Percentiles rank a stretch among this genome's conserved stretches.
These are phyloP conservation scores for Nitzschia inconspicua DNA, from an alignment of 108 stramenopile genomes.

Conservation along the genomic window DNA sequence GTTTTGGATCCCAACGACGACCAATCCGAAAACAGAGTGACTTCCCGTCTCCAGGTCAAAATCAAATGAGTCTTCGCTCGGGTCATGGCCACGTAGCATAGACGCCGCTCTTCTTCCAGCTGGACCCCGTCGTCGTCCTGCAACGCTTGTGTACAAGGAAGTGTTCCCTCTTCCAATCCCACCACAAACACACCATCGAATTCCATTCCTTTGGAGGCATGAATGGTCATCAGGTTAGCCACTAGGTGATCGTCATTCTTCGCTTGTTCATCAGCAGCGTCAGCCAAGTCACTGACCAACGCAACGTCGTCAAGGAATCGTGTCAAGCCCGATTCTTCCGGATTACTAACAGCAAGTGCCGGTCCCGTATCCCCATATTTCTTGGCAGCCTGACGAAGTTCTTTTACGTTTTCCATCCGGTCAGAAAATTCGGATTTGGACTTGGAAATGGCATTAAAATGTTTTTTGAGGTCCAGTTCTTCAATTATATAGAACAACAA, in stretches of 20 bases:
- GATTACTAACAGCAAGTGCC: slow-evolving; percentile 7
- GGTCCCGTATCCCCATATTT: slow-evolving; percentile 56
- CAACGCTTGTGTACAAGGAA: slow-evolving; percentile 46
- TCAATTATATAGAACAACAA: slow-evolving; percentile 52
- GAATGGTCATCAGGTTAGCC: slow-evolving; percentile 87
- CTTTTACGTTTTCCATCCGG: slow-evolving; percentile 61
- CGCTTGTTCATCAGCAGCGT: slow-evolving; percentile 33
- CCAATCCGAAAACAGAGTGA: slow-evolving; percentile 41
- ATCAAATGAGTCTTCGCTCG: slow-evolving; percentile 82
- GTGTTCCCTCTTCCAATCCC: slow-evolving; percentile 84
- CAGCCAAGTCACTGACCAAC: slow-evolving; percentile 65
- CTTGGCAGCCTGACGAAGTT: slow-evolving; percentile 60
- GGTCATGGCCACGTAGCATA: slow-evolving; percentile 94
- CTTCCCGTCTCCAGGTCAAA: slow-evolving; percentile 78
- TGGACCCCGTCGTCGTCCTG: slow-evolving; percentile 53
- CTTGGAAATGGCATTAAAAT: slow-evolving; percentile 73
- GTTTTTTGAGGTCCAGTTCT: slow-evolving; percentile 45
- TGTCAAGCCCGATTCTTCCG: slow-evolving; percentile 41
- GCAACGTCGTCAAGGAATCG: slow-evolving; percentile 80
- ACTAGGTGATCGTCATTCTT: slow-evolving; percentile 29
- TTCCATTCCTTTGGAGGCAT: slow-evolving; percentile 91
- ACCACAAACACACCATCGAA: slow-evolving; percentile 88
- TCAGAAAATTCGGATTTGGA: slow-evolving; percentile 66
- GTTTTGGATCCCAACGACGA: slow-evolving; percentile 30
- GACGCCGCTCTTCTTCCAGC: slow-evolving; percentile 80